These are phyloP conservation scores for Eruca vesicaria DNA, from an alignment of 441 rosid species.

Conservation along the genomic window DNA sequence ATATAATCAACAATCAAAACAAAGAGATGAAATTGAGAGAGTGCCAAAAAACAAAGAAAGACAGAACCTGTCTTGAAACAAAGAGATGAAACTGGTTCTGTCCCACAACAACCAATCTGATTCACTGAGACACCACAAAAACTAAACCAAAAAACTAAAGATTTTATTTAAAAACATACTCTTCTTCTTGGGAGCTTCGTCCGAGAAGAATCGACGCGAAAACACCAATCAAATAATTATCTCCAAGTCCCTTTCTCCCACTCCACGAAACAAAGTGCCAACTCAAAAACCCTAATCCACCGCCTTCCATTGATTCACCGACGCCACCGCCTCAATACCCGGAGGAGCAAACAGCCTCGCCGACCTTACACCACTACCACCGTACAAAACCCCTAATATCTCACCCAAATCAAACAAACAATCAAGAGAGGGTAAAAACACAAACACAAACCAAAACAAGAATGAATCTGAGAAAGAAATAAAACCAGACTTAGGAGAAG, in stretches of 20 bases:
- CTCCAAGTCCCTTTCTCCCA: slow-evolving; percentile 32
- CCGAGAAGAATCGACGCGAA: slow-evolving; percentile 50
- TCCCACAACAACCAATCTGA: slow-evolving; percentile 26
- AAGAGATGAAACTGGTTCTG: slow-evolving; percentile 70
- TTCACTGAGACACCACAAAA: background rate
- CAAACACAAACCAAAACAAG: too few species aligned
- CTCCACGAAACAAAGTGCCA: slow-evolving; percentile 56
- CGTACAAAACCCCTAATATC: too few species aligned
- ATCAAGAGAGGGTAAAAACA: too few species aligned
- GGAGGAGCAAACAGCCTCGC: too few species aligned
- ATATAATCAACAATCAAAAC: background rate
- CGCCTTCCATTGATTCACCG: too few species aligned
- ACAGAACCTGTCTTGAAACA: slow-evolving; percentile 82
- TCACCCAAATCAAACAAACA: too few species aligned
- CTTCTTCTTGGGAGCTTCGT: slow-evolving; percentile 67
- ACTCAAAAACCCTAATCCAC: too few species aligned
- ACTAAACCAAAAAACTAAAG: background rate
- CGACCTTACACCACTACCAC: slow-evolving; percentile 37
- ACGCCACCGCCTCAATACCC: too few species aligned
- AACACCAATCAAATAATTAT: slow-evolving; percentile 40
- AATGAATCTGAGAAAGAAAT: too few species aligned
- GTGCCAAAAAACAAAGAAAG: background rate
- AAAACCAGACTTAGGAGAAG: too few species aligned
- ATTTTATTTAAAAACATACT: slow-evolving; percentile 39
- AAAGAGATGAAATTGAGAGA: background rate